Conservation (phyloP, 2,329 filamentous ascomycete genomes). For the Rosellinia necatrix region DNA sequence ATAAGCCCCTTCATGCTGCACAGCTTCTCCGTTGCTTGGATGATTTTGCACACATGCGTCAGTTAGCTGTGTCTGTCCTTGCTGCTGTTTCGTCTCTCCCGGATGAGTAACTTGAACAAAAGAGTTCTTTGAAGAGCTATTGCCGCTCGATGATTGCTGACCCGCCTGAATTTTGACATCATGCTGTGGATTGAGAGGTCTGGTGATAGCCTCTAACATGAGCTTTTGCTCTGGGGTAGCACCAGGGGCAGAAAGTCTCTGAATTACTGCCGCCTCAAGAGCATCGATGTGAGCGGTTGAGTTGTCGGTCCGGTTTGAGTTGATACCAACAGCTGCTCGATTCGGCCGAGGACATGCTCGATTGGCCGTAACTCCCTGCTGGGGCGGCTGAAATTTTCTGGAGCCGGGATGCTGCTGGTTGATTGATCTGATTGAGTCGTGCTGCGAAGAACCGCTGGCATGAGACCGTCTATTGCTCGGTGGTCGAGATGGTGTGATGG, state of each 20-base stretch:
- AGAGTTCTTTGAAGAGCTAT: constrained; percentile 15
- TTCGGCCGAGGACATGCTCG: constrained; percentile 22
- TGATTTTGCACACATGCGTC: constrained; percentile 16
- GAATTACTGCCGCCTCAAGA: constrained; percentile 34
- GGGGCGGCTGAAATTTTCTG: constrained; percentile 27
- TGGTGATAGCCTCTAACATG: constrained; percentile 21
- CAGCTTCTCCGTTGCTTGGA: constrained; percentile 21
- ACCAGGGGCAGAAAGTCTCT: constrained; percentile 18
- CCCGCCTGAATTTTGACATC: constrained; percentile 4
- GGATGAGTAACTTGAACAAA: not conserved
- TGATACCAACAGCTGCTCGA: constrained; percentile 33
- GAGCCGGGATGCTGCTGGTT: constrained; percentile 14
- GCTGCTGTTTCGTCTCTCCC: constrained; percentile 9
- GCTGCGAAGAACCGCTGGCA: constrained; percentile 28
- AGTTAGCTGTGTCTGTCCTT: constrained; percentile 13
- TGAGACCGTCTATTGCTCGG: constrained; percentile 35
- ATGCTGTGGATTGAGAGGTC: constrained; percentile 22
- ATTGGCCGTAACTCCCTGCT: constrained; percentile 24
- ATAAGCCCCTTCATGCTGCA: constrained; percentile 21
- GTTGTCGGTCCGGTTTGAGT: constrained; percentile 33
- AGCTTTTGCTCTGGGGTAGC: constrained; percentile 19
- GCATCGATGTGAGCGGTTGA: constrained; percentile 30
- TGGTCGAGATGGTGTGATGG: constrained; percentile 34
- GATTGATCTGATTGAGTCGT: constrained; percentile 30
- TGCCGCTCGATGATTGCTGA: constrained; percentile 17